Conservation (phyloP, 441 rosid species). For the Dalechampia spathulata region DNA sequence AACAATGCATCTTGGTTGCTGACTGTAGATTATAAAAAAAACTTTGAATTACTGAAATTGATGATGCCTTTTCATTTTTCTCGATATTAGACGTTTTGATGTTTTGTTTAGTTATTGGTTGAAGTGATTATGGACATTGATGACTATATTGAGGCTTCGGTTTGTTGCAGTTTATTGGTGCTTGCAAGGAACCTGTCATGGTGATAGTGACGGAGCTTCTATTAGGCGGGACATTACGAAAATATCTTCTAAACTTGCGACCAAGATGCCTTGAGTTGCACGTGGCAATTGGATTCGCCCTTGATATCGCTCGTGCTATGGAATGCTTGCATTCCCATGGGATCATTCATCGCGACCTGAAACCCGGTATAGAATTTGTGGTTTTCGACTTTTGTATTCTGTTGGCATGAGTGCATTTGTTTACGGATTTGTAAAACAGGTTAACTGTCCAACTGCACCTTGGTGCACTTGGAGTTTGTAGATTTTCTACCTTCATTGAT, state of each 20-base stretch:
- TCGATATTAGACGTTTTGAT: neutral
- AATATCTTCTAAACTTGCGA: conserved; percentile 54
- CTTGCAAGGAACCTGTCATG: conserved; percentile 92
- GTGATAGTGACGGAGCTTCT: conserved; percentile 94
- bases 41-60: conserved; percentile 6
- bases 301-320: conserved; percentile 97
- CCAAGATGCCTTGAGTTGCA: conserved; percentile 60
- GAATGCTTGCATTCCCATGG: conserved; percentile 93
- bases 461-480: neutral
- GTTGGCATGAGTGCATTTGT: conserved; percentile 3
- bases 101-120: conserved; percentile 1
- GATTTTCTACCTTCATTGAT: neutral
- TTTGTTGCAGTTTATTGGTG: conserved; percentile 74
- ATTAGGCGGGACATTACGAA: conserved; percentile 81
- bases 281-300: conserved; percentile 76
- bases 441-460: neutral
- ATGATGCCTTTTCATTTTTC: neutral
- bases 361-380: conserved; percentile 60
- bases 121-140: neutral
- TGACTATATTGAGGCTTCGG: neutral
- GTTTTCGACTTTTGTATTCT: neutral
- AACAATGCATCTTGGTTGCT: too few species aligned
- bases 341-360: conserved; percentile 92
- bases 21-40: too few species aligned
- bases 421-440: neutral